A percentile compares a stretch with the other conserved stretches of the same genome.
Evolutionary conservation across 169 alveolate genomes (phyloP).

Genomic region (Perkinsus marinus): DNA sequence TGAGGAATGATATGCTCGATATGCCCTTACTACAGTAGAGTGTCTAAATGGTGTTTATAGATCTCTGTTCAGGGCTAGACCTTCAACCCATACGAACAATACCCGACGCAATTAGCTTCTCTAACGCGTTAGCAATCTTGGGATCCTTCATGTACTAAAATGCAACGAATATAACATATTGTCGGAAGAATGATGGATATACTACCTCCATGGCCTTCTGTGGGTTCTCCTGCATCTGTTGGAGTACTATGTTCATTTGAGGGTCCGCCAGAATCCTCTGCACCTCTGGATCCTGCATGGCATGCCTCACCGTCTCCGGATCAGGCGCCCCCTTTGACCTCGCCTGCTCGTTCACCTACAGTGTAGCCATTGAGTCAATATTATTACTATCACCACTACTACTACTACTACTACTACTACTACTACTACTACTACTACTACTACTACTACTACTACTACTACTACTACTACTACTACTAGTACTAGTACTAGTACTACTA

Average conservation of each 20-base stretch:
- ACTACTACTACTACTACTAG: too few species aligned
- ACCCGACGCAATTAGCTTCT: slow-evolving; percentile 94
- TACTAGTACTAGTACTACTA: too few species aligned
- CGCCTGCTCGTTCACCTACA: not conserved
- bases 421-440: too few species aligned
- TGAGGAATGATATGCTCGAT: not conserved
- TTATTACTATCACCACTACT: too few species aligned
- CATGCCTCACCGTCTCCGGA: slow-evolving; percentile 49
- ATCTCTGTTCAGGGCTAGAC: too few species aligned
- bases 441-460: too few species aligned
- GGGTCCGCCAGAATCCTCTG: slow-evolving; percentile 85
- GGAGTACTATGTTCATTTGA: slow-evolving; percentile 73
- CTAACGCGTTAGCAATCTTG: slow-evolving; percentile 77
- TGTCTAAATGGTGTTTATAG: not conserved
- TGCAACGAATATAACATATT: too few species aligned
- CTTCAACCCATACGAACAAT: slow-evolving; percentile 64
- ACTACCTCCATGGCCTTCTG: slow-evolving; percentile 30
- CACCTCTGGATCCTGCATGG: slow-evolving; percentile 94
- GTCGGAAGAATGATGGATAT: too few species aligned
- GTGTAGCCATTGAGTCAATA: too few species aligned
- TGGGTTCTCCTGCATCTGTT: slow-evolving; percentile 68
- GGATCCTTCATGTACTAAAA: slow-evolving; percentile 79
- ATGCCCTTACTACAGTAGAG: too few species aligned
- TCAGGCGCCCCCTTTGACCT: not conserved
- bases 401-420: too few species aligned